Base-by-base conservation (phyloP, 768 basidiomycete genomes). In the Pulveroboletus sp. region DNA sequence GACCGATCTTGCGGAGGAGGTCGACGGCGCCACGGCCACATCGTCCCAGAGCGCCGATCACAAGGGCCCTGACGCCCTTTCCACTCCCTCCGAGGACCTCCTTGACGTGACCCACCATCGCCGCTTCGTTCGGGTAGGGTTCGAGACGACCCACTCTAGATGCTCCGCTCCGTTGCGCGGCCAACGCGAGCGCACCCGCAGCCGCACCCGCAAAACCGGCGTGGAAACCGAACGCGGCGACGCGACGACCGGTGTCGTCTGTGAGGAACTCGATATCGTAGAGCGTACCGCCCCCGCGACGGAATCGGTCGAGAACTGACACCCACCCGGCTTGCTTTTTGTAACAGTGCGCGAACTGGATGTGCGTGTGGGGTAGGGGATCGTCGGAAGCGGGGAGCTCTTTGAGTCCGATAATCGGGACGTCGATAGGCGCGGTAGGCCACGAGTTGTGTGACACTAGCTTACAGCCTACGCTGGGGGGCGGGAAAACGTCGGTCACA, bases 141-240 rank as follows among this genome's bases (percentile, higher is more conserved):
- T 84, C 77, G 55, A 98, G 71, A 26, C 67, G 71, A 5, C 86
- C 89, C 28, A 95, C 73, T 5, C 69, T 69, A 21, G 21, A 21
- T 59, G 79, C 67, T 2, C 81, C 83, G 40, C 77, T 73, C 55
- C 76, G 75, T 46, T 86, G 79, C 18, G 86, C 76, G 2, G 86
- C 89, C 31, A 83, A 67, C 3, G 90, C 92, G 26, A 98, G 78
- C 8, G 89, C 89, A 18, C 89, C 86, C 0, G 89, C 93, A 6
- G 93, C 95, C 9, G 93, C 92, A 14, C 96, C 96, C n/a, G 95
- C 93, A 61, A 97, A 99, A 5, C 96, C 96, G 11, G 96, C 96
- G 67, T 98, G 90, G 74, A 86, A 99, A 7, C 96, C 96, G 62
- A 99, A 99, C 0, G 96, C 96, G 14, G 96, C 95, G 32, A 99